Conservation (phyloP, 2,329 filamentous ascomycete genomes). For the Aspergillus thermomutatus region DNA sequence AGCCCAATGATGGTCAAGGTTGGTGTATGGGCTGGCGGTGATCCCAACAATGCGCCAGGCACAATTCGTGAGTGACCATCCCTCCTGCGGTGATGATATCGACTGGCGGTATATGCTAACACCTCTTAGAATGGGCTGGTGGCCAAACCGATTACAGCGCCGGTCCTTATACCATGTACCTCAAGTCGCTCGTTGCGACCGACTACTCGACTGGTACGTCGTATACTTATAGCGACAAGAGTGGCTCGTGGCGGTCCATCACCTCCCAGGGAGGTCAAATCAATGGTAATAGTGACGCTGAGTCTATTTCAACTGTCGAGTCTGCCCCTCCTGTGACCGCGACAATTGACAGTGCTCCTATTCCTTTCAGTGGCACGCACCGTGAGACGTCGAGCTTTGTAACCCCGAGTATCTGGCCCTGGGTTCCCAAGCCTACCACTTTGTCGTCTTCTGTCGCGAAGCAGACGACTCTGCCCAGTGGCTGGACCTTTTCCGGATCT, state of each 20-base stretch:
- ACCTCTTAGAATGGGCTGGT: conserved; percentile 66
- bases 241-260: conserved; percentile 79
- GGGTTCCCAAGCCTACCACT: conserved; percentile 55
- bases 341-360: conserved; percentile 58
- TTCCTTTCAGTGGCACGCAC: conserved; percentile 61
- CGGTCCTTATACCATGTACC: conserved; percentile 82
- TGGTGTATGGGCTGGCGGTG: conserved; percentile 88
- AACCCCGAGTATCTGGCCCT: conserved; percentile 65
- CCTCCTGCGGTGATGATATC: conserved; percentile 4
- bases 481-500: conserved; percentile 74
- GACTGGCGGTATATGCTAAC: conserved; percentile 8
- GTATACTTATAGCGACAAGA: conserved; percentile 77
- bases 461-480: conserved; percentile 61
- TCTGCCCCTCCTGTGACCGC: conserved; percentile 62
- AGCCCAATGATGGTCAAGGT: conserved; percentile 94
- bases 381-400: conserved; percentile 44
- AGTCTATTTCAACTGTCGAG: conserved; percentile 37
- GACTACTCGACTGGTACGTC: conserved; percentile 91
- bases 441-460: conserved; percentile 46
- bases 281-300: conserved; percentile 57
- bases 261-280: conserved; percentile 72
- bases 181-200: conserved; percentile 70
- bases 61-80: conserved; percentile 60
- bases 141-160: conserved; percentile 78
- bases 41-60: conserved; percentile 71